Evolutionary conservation across 345 rosid species (phyloP), one percentile per base, ranked within the genome.

Genomic region (Draba incana): DNA sequence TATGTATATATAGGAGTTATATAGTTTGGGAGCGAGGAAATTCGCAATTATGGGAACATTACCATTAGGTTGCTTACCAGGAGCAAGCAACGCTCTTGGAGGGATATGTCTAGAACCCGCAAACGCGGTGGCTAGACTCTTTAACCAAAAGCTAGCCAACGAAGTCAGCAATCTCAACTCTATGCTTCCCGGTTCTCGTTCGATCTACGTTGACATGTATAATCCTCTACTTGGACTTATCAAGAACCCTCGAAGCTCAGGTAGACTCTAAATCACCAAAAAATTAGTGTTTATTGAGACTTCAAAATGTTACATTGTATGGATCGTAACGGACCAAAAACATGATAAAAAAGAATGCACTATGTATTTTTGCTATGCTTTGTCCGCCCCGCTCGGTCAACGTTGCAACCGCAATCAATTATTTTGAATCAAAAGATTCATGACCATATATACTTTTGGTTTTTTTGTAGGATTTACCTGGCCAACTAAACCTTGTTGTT

Each of bases 41-140:
- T 43, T 71, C 6, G 64, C 41, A 5, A 15, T 71, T 7, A 44
- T 64, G 46, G 62, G 70, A 54, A 63, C 76, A 9, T 63, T 55
- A 27, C 76, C 76, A 46, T 45, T 71, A 23, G 76, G 76, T 53
- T 71, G 76, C 33, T 33, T 71, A 10, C 70, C 76, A 1, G 68
- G 30, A 23, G 43, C 66, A 51, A 71, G 38, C 47, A 57, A 63
- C 1, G 27, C 4, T 24, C 11, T 46, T 14, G 49, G 63, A 43
- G 66, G 66, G 48, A 13, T 57, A 10, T 69, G 73, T 46, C 23
- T 48, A 45, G 57, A 59, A 69, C 49, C 58, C 8, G 66, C 49
- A 38, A 69, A 69, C 15, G 41, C 10, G n/a, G 58, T 12, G 16
- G 66, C 66, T 25, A 57, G 55, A 38, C 28, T 69, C 27, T 69